These are phyloP conservation scores for Mycena leptocephala DNA, from an alignment of 768 basidiomycete genomes.

Conservation along the genomic window DNA sequence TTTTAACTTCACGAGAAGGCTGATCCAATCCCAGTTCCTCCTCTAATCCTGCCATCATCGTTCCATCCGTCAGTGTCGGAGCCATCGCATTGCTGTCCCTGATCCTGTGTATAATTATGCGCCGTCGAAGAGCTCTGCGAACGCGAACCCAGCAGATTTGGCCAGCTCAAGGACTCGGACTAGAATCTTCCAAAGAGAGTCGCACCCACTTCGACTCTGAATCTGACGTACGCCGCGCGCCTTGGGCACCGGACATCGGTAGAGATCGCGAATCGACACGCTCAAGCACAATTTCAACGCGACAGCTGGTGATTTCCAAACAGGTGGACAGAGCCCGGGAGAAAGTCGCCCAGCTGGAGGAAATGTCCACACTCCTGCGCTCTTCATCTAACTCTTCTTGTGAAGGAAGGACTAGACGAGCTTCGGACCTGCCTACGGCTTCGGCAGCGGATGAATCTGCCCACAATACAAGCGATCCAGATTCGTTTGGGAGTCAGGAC, in stretches of 20 bases:
- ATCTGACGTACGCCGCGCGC: not conserved
- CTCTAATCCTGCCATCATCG: not conserved
- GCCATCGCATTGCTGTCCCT: no score
- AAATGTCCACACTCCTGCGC: slow-evolving; percentile 2
- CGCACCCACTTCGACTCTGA: not conserved
- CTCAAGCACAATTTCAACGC: not conserved
- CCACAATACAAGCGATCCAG: not conserved
- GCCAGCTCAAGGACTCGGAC: not conserved
- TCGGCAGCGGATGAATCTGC: no score
- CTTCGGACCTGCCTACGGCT: no score
- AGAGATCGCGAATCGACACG: no score
- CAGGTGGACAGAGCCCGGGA: slow-evolving; percentile 3
- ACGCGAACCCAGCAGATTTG: not conserved
- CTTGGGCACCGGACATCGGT: not conserved
- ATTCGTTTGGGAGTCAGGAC: not conserved
- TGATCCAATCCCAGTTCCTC: no score
- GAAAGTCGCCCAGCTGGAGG: slow-evolving; percentile 9
- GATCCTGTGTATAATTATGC: not conserved
- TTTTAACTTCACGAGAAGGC: no score
- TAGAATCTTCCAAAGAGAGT: not conserved
- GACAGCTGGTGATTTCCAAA: no score
- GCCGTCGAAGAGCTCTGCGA: not conserved
- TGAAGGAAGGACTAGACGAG: not conserved
- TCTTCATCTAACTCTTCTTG: not conserved
- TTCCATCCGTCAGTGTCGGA: no score